A percentile compares a stretch with the other conserved stretches of the same genome.
Conservation (phyloP, 2,329 filamentous ascomycete species). For the Trichophyton benhamiae region DNA sequence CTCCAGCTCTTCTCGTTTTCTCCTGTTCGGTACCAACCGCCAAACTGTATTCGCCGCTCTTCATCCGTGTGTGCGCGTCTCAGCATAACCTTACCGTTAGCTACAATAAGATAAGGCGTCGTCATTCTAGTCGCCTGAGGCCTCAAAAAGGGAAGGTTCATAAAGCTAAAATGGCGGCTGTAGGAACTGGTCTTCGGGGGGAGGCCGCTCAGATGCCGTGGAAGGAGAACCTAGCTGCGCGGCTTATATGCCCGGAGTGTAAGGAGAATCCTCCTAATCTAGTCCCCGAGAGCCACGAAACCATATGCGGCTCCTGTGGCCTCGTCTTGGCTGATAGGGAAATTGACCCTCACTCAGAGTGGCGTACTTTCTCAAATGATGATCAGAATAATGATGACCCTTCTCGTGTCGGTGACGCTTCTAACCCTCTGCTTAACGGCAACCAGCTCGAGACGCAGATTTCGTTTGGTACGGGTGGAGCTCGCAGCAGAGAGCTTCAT, state of each 20-base stretch:
- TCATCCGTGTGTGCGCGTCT: constrained; percentile 45
- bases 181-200: constrained; percentile 33
- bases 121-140: constrained; percentile 25
- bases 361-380: constrained; percentile 97
- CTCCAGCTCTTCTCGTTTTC: neutral
- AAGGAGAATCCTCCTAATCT: constrained; percentile 83
- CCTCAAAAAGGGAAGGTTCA: constrained; percentile 15
- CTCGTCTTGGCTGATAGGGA: constrained; percentile 81
- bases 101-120: constrained; percentile 34
- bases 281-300: constrained; percentile 86
- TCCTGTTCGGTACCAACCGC: constrained; percentile 25
- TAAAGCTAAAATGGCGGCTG: constrained; percentile 24
- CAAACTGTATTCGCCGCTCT: constrained; percentile 62
- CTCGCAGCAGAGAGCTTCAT: constrained; percentile 60
- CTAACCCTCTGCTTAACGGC: constrained; percentile 79
- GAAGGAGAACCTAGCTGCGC: constrained; percentile 75
- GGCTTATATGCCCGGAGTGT: constrained; percentile 81
- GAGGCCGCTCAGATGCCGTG: constrained; percentile 41
- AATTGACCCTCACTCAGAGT: constrained; percentile 92
- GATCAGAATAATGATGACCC: constrained; percentile 94
- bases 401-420: constrained; percentile 90
- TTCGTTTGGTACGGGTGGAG: constrained; percentile 62
- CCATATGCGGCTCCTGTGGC: constrained; percentile 84
- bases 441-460: constrained; percentile 82
- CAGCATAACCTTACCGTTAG: constrained; percentile 36